A percentile compares a stretch with the other conserved stretches of the same genome.
Evolutionary conservation across 768 basidiomycete genomes (phyloP).

Genomic region (Mycena indigotica): DNA sequence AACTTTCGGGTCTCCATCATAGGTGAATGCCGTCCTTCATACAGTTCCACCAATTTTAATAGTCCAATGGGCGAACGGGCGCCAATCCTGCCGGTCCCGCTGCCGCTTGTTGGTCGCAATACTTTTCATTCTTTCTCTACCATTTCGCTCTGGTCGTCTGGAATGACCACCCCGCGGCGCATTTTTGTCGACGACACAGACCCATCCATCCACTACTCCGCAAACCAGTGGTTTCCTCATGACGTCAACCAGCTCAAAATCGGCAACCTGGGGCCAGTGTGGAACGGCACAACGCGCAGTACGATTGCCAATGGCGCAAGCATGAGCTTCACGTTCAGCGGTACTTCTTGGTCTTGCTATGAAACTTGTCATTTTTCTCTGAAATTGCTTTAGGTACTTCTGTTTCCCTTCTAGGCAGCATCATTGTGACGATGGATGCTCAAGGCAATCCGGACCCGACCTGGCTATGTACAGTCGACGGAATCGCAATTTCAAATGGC

Average conservation of each 20-base stretch:
- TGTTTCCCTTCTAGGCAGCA: not conserved
- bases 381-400: not conserved
- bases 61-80: no score
- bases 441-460: conserved; percentile 25
- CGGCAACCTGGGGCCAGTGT: not conserved
- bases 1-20: no score
- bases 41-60: no score
- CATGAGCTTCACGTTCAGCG: not conserved
- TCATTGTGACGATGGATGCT: conserved; percentile 1
- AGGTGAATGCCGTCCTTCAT: no score
- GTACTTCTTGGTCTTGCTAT: not conserved
- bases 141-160: no score
- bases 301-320: not conserved
- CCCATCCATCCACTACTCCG: not conserved
- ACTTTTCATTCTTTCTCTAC: not conserved
- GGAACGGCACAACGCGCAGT: not conserved
- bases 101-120: not conserved
- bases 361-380: not conserved
- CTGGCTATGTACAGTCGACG: conserved; percentile 28
- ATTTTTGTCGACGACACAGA: not conserved
- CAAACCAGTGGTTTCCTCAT: not conserved
- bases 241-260: not conserved
- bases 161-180: not conserved
- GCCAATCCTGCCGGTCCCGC: not conserved
- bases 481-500: conserved; percentile 23